Conservation (phyloP, 2,329 filamentous ascomycete species). For the Ceratocystis diversiconidia region DNA sequence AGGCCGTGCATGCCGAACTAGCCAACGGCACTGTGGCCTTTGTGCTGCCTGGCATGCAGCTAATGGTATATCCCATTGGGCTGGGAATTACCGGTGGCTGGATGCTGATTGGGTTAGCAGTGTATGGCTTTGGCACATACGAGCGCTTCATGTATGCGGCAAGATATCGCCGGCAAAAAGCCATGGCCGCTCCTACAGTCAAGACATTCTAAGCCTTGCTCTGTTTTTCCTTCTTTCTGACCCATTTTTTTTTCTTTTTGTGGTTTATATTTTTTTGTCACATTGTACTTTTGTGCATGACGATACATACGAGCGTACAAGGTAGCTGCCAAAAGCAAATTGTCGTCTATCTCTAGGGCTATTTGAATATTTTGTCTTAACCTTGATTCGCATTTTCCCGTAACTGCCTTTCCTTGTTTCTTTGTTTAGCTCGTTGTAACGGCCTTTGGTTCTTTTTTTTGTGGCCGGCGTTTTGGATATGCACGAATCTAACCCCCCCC, state of each 20-base stretch:
- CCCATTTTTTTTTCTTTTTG: neutral
- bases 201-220: constrained; percentile 15
- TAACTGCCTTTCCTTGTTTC: neutral
- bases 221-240: neutral
- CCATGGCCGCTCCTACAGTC: constrained; percentile 4
- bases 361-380: neutral
- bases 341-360: neutral
- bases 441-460: constrained; percentile 1
- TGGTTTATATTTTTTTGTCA: neutral
- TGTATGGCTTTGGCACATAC: constrained; percentile 50
- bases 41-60: constrained; percentile 51
- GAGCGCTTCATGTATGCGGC: constrained; percentile 53
- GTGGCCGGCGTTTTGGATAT: constrained; percentile 3
- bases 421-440: neutral
- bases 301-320: neutral
- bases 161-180: constrained; percentile 31
- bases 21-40: constrained; percentile 46
- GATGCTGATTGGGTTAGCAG: constrained; percentile 40
- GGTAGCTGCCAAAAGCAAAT: neutral
- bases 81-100: constrained; percentile 52
- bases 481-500: constrained; percentile 1
- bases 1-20: constrained; percentile 32
- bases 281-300: neutral
- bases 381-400: neutral
- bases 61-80: constrained; percentile 57